phyloP scores from a whole-genome alignment of 148 eudicot genomes.

The Silene uniflora region DNA sequence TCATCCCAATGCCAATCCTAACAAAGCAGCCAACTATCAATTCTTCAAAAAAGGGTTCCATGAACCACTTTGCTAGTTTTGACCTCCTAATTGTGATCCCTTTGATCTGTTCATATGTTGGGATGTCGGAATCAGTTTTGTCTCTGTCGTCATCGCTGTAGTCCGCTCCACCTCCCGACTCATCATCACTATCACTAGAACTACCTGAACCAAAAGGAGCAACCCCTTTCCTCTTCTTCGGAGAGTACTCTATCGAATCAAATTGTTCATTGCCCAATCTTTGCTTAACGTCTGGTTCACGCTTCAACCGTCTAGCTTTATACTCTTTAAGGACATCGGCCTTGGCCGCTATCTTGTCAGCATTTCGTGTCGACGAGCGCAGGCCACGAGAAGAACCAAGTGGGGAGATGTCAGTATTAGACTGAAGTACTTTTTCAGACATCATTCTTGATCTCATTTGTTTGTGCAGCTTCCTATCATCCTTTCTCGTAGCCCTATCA shows the following conservation, averaged over 20 bases:
- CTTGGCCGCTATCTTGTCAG: constrained; percentile 59
- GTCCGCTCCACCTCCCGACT: constrained; percentile 51
- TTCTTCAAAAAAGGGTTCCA: constrained; percentile 95
- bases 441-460: constrained; percentile 48
- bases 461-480: constrained; percentile 60
- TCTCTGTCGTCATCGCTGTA: constrained; percentile 74
- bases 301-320: constrained; percentile 57
- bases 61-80: constrained; percentile 79
- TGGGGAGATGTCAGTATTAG: constrained; percentile 36
- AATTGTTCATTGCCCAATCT: constrained; percentile 22
- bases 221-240: constrained; percentile 37
- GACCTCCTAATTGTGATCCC: constrained; percentile 63
- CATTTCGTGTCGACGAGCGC: constrained; percentile 60
- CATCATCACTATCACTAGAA: constrained; percentile 66
- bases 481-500: constrained; percentile 60
- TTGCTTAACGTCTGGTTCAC: constrained; percentile 42
- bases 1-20: constrained; percentile 88
- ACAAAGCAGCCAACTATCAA: constrained; percentile 89
- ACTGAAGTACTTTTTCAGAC: constrained; percentile 41
- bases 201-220: constrained; percentile 39
- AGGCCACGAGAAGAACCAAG: constrained; percentile 43
- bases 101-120: constrained; percentile 60
- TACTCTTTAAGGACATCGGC: constrained; percentile 63
- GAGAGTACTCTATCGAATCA: constrained; percentile 39
- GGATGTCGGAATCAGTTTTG: constrained; percentile 37